phyloP scores from a whole-genome alignment of 2,329 filamentous ascomycete genomes.

The Fusarium sacchari region DNA sequence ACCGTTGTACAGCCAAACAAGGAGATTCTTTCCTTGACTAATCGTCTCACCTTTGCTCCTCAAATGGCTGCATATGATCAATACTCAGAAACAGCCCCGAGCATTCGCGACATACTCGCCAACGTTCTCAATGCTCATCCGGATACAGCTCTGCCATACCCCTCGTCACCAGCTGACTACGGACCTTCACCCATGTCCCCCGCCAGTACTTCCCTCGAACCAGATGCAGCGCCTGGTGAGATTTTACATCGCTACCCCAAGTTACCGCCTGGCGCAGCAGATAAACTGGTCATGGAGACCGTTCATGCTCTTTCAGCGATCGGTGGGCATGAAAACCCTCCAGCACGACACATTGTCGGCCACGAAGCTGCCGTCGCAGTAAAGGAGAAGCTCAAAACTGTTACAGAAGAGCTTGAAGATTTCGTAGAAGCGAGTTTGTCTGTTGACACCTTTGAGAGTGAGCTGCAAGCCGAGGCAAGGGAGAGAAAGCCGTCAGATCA shows the following conservation, averaged over 20 bases:
- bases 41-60: conserved; percentile 85
- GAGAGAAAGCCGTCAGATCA: conserved; percentile 49
- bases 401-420: conserved; percentile 95
- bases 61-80: conserved; percentile 67
- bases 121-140: conserved; percentile 82
- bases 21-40: conserved; percentile 88
- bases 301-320: conserved; percentile 92
- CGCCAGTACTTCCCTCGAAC: conserved; percentile 47
- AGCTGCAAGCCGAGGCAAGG: conserved; percentile 62
- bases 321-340: conserved; percentile 94
- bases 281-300: conserved; percentile 84
- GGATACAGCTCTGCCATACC: conserved; percentile 61
- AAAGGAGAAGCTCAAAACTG: conserved; percentile 95
- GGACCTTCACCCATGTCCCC: conserved; percentile 47
- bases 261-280: conserved; percentile 73
- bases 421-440: conserved; percentile 91
- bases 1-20: conserved; percentile 96
- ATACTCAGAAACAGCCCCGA: conserved; percentile 69
- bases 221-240: conserved; percentile 51
- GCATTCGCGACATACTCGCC: conserved; percentile 83
- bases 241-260: conserved; percentile 78
- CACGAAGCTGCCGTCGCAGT: conserved; percentile 87
- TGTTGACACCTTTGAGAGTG: conserved; percentile 77
- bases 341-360: conserved; percentile 92
- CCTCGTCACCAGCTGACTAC: conserved; percentile 38